Evolutionary conservation across 2,329 filamentous ascomycete species (phyloP), one percentile per base, ranked within the genome.

Genomic region (Ceratocystis variospora): DNA sequence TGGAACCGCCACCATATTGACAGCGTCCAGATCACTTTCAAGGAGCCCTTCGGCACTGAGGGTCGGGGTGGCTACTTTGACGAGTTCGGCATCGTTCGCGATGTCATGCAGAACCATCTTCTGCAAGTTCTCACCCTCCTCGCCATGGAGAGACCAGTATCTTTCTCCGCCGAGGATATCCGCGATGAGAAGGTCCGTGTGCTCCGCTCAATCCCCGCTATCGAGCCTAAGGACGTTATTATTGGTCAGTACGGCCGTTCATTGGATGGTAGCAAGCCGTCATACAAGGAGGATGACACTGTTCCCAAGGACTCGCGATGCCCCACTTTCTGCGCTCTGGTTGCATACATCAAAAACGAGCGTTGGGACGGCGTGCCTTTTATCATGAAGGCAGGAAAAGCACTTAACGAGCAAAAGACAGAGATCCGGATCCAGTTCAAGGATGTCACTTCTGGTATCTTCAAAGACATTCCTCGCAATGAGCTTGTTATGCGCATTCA

Each of bases 1-100:
- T 99, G 94, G 94, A 99, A 97, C 82, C 86, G 94, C 71, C 92
- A 96, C 77, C 93, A 97, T 82, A 99, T 99, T 79, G 94, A 97
- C 80, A 99, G 96, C 73, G 88, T 99, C 62, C 94, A 97, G 80
- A 97, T 99, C 75, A 90, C 94, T 61, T 99, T 99, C 83, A 99
- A 99, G 81, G 94, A 99, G 80, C 94, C 94, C 6, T 99, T 99
- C 73, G 95, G 94, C 72, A 99, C 94, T 25, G 94, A 99, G 77
- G 95, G 94, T 65, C 89, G 94, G 74, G 94, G 95, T 70, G 94
- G 94, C 66, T 99, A 99, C 81, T 99, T 99, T 75, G 95, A 99
- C 75, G 94, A 99, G 79, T 99, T 99, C 73, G 95, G 94, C 74
- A 99, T 99, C 77, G 91, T 99, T 73, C 91, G 95, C 75, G 95